phyloP scores from a whole-genome alignment of 129 eudicot species.

The Pseudognaphalium luteoalbum region DNA sequence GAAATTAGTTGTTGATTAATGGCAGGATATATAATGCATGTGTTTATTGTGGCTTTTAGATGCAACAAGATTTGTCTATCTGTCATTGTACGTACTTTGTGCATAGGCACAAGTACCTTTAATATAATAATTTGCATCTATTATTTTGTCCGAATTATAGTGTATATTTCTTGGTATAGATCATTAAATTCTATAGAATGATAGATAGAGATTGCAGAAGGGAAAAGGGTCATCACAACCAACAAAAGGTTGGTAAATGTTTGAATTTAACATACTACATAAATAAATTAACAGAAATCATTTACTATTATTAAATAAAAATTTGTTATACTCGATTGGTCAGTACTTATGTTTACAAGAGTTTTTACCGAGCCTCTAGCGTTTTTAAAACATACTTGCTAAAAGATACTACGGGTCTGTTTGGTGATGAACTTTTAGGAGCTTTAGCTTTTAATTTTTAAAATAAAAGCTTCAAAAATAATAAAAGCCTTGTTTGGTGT shows the following conservation, averaged over 20 bases:
- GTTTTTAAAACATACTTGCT: no score
- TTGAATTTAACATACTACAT: no score
- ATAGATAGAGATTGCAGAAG: background rate
- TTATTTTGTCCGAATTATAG: background rate
- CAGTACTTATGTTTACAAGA: no score
- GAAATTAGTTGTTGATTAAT: background rate
- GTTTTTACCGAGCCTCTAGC: no score
- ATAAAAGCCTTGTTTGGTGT: no score
- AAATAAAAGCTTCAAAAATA: no score
- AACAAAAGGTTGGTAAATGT: background rate
- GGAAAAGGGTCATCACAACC: background rate
- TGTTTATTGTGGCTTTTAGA: background rate
- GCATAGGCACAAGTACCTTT: background rate
- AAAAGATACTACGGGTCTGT: no score
- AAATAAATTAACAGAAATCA: no score
- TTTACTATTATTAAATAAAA: no score
- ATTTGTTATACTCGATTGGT: no score
- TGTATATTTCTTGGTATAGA: background rate
- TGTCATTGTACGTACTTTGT: conserved; percentile 9
- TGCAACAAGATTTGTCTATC: background rate
- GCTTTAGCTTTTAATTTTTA: no score
- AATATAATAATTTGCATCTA: conserved; percentile 11
- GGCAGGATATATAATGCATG: background rate
- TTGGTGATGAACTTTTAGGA: no score
- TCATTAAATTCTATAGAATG: background rate